Evolutionary conservation across 768 basidiomycete species (phyloP), one percentile per base, ranked within the genome.

Genomic region (Hericium erinaceus): DNA sequence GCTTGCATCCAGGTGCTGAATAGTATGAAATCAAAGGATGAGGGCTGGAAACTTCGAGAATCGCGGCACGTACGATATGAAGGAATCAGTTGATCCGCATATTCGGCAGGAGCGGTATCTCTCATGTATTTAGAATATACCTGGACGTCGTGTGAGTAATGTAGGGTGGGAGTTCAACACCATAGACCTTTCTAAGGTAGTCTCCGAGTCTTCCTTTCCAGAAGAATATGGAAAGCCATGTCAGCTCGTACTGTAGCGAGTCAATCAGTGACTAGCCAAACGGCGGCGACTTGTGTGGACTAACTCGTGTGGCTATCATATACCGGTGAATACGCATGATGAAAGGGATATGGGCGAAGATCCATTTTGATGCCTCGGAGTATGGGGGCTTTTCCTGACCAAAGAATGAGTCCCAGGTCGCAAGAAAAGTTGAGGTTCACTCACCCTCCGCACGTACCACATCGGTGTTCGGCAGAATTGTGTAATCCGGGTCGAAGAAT

Each of bases 391-490:
- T 57, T 15, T 46, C 33, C 61, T 63, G 16, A 18, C 16, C 26
- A 16, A 26, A 26, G n/a, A 22, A 22, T 18, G 39, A 46, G 26
- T 40, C 10, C 6, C 40, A 28, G 15, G 6, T 12, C 28, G 24
- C 16, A 10, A 24, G 24, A 52, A 24, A 52, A 24, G 11, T 26
- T 16, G 33, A 40, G 13, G 38, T 10, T 18, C 39, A 40, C 24
- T 24, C 28, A 39, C 55, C 20, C 9, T 12, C 13, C 52, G 22
- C 24, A 68, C 38, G 54, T 64, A 67, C 68, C 69, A 70, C 15
- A 51, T 62, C 6, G 68, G 67, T 9, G 66, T 68, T 10, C 69
- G 55, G 52, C 64, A 61, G 56, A 68, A 70, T 50, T 71, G 70
- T 8, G 64, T 59, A 33, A 73, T 58, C 16, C 64, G 8, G 39